Conservation (phyloP, 371 early-diverging fungal species). For the Lichtheimia hyalospora region DNA sequence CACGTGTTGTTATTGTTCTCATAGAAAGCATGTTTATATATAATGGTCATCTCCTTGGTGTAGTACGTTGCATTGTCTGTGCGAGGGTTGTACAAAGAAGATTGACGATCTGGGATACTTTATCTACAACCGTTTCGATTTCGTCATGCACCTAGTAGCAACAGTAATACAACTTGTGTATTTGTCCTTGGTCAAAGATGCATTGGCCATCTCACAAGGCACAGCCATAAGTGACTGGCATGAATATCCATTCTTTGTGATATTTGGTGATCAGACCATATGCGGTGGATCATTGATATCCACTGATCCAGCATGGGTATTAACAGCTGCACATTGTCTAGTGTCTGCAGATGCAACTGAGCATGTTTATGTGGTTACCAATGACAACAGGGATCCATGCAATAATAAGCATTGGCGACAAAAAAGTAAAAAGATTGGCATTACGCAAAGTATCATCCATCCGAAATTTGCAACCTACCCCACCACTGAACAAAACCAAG, state of each 20-base stretch:
- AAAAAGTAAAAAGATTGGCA: neutral
- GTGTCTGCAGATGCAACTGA: neutral
- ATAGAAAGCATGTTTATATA: too few species aligned
- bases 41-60: too few species aligned
- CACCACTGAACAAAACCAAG: neutral
- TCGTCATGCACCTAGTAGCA: too few species aligned
- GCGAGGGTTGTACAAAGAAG: too few species aligned
- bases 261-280: constrained; percentile 19
- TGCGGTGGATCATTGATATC: constrained; percentile 40
- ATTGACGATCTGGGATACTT: too few species aligned
- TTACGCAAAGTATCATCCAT: neutral
- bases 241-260: constrained; percentile 29
- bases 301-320: constrained; percentile 35
- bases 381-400: constrained; percentile 10
- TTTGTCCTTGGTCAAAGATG: too few species aligned
- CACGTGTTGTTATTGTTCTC: too few species aligned
- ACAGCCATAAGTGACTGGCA: constrained; percentile 16
- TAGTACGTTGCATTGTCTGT: too few species aligned
- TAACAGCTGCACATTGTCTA: constrained; percentile 39
- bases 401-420: constrained; percentile 6
- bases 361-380: neutral
- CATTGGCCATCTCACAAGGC: too few species aligned
- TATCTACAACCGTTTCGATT: too few species aligned
- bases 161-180: too few species aligned
- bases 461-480: neutral